phyloP scores from a whole-genome alignment of 2,329 filamentous ascomycete genomes.

The Ascochyta viciae-villosae region DNA sequence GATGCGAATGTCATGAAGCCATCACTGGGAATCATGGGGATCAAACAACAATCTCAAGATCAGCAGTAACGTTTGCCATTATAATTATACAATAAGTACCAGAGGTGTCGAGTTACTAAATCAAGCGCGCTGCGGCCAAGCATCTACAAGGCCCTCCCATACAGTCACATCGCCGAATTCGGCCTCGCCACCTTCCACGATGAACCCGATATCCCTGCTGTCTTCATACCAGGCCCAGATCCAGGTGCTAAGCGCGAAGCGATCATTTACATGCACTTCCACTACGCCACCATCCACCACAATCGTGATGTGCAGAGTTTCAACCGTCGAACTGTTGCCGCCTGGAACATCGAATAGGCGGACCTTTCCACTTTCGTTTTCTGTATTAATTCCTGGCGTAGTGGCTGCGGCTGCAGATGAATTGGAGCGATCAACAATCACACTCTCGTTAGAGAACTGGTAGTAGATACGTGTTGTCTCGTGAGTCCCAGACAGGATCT shows the following conservation, averaged over 20 bases:
- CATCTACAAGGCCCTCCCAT: conserved; percentile 29
- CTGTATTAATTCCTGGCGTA: conserved; percentile 49
- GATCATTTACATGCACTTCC: conserved; percentile 52
- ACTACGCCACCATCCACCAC: conserved; percentile 48
- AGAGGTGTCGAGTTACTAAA: background rate
- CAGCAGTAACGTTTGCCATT: too few species aligned
- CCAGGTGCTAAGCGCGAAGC: conserved; percentile 55
- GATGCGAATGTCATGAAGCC: too few species aligned
- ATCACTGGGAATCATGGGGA: too few species aligned
- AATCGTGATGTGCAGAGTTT: conserved; percentile 51
- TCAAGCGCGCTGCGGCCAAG: conserved; percentile 6
- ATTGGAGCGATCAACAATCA: conserved; percentile 53
- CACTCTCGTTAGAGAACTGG: conserved; percentile 54
- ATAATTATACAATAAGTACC: too few species aligned
- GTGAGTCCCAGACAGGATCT: conserved; percentile 50
- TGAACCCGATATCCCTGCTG: conserved; percentile 25
- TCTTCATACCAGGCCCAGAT: conserved; percentile 45
- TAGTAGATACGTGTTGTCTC: conserved; percentile 55
- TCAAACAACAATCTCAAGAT: too few species aligned
- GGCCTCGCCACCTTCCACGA: conserved; percentile 26
- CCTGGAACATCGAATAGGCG: conserved; percentile 52
- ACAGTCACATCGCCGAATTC: conserved; percentile 35
- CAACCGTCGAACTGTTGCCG: conserved; percentile 37
- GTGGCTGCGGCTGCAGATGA: conserved; percentile 52
- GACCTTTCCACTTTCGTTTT: conserved; percentile 49